Percentiles rank a stretch among this genome's conserved stretches.
These are phyloP conservation scores for Entomophthora muscae DNA, from an alignment of 371 early-diverging fungal species.

Conservation along the genomic window DNA sequence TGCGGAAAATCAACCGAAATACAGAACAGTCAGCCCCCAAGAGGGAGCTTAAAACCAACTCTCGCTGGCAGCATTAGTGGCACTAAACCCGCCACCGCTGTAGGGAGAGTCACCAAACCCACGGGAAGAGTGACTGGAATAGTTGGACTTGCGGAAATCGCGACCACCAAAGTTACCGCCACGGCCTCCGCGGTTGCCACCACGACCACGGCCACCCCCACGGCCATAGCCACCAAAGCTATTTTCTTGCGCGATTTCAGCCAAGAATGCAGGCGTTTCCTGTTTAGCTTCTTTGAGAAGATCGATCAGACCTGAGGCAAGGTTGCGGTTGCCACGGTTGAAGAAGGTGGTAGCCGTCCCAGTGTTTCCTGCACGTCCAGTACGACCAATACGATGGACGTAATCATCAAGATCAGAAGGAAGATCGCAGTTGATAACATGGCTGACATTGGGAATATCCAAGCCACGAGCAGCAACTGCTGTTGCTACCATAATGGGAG, in stretches of 20 bases:
- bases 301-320: conserved; percentile 69
- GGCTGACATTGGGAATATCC: conserved; percentile 77
- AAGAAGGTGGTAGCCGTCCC: conserved; percentile 96
- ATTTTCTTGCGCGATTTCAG: conserved; percentile 36
- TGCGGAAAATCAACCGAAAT: background rate
- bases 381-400: conserved; percentile 98
- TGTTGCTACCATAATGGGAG: conserved; percentile 95
- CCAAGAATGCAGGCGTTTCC: conserved; percentile 65
- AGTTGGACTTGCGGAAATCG: conserved; percentile 4
- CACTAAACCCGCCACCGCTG: background rate
- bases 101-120: background rate
- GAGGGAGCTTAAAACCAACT: background rate
- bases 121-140: background rate
- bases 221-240: conserved; percentile 39
- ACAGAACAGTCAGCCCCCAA: background rate
- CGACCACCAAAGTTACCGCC: conserved; percentile 19
- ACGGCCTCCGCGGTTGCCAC: conserved; percentile 15
- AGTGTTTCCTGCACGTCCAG: conserved; percentile 93
- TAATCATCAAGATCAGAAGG: conserved; percentile 90
- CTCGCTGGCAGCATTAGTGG: background rate
- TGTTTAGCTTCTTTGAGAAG: conserved; percentile 81
- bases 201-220: conserved; percentile 28
- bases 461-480: conserved; percentile 99
- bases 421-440: conserved; percentile 89
- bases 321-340: conserved; percentile 80